These are phyloP conservation scores for Lachnellula suecica DNA, from an alignment of 2,329 filamentous ascomycete genomes.

Conservation along the genomic window DNA sequence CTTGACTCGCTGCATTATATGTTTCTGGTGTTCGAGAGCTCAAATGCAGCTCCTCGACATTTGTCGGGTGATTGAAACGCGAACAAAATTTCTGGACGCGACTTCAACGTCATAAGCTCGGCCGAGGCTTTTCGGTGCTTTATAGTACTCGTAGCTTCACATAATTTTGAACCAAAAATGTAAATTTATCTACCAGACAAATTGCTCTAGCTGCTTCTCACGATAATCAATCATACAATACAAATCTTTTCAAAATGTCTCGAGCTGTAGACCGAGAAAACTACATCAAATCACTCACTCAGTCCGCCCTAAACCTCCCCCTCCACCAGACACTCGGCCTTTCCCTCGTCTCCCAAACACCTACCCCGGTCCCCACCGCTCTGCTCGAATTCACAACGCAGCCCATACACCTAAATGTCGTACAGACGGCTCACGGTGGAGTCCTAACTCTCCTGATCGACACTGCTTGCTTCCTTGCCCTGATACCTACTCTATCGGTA, in stretches of 20 bases:
- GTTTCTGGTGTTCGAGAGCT: conserved; percentile 7
- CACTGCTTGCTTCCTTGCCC: conserved; percentile 3
- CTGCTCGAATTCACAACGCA: conserved; percentile 1
- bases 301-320: too few species aligned
- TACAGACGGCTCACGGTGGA: too few species aligned
- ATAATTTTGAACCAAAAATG: too few species aligned
- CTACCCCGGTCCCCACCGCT: not conserved
- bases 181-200: not conserved
- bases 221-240: too few species aligned
- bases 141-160: too few species aligned
- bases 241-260: too few species aligned
- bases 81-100: conserved; percentile 13
- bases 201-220: too few species aligned
- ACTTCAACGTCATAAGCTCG: conserved; percentile 15
- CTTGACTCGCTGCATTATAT: not conserved
- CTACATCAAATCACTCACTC: not conserved
- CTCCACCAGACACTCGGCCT: too few species aligned
- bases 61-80: not conserved
- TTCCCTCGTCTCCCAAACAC: too few species aligned
- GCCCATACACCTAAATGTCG: conserved; percentile 3
- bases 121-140: conserved; percentile 5
- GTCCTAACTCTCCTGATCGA: too few species aligned
- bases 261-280: not conserved
- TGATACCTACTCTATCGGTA: conserved; percentile 2
- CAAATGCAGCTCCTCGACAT: not conserved